Evolutionary conservation across 2,329 filamentous ascomycete species (phyloP).

Genomic region (Lizonia empirigonia): DNA sequence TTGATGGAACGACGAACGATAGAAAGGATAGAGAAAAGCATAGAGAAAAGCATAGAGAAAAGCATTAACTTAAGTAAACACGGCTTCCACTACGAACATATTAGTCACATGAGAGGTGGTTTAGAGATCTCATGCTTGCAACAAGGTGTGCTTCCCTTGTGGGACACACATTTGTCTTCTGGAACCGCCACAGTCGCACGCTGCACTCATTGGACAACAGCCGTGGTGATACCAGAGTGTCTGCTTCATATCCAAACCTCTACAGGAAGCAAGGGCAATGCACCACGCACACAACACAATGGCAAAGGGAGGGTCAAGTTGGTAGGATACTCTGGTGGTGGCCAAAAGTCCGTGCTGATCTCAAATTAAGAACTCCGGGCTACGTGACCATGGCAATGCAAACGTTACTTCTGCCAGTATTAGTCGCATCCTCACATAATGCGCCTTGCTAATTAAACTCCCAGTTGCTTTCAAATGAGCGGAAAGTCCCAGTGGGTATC

Average conservation of each 20-base stretch:
- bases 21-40: not conserved
- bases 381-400: conserved; percentile 7
- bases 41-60: not conserved
- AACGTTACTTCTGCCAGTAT: conserved; percentile 10
- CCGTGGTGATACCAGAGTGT: not conserved
- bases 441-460: conserved; percentile 19
- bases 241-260: conserved; percentile 1
- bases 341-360: conserved; percentile 11
- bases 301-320: not conserved
- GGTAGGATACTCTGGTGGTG: not conserved
- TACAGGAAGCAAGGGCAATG: not conserved
- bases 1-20: not conserved
- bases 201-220: not conserved
- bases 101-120: no score
- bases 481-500: conserved; percentile 22
- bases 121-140: not conserved
- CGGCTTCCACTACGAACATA: no score
- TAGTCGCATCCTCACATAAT: conserved; percentile 5
- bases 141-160: not conserved
- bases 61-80: no score
- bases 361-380: conserved; percentile 13
- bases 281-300: not conserved
- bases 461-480: conserved; percentile 17
- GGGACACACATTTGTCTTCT: not conserved
- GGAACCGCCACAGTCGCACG: conserved; percentile 1